phyloP scores from a whole-genome alignment of 306 rosid genomes.

The Coriaria nepalensis region DNA sequence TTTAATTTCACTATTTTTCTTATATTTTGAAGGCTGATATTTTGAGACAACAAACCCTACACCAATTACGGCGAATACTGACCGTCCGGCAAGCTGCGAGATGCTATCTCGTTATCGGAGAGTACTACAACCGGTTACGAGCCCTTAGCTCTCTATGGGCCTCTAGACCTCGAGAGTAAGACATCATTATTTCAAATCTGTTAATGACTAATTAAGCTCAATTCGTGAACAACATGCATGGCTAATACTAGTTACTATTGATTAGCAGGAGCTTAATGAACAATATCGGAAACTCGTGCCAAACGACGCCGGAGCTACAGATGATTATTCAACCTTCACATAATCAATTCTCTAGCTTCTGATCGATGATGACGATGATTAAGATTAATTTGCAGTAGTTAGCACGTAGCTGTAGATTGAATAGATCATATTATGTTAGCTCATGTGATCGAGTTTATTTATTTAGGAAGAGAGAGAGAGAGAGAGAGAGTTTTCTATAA shows the following conservation, averaged over 20 bases:
- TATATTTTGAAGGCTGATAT: conserved; percentile 89
- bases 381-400: not conserved
- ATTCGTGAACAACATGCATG: no score
- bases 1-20: no score
- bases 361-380: conserved; percentile 9
- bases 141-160: conserved; percentile 94
- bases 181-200: no score
- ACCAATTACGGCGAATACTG: conserved; percentile 55
- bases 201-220: no score
- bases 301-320: conserved; percentile 63
- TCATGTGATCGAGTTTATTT: no score
- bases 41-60: conserved; percentile 77
- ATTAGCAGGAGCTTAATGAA: conserved; percentile 35
- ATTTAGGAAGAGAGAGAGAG: no score
- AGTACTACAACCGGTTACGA: conserved; percentile 66
- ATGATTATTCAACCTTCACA: conserved; percentile 46
- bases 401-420: no score
- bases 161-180: conserved; percentile 79
- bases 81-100: conserved; percentile 69
- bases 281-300: conserved; percentile 63
- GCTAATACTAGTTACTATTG: no score
- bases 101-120: conserved; percentile 75
- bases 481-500: not conserved
- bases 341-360: conserved; percentile 46
- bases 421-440: no score